Evolutionary conservation across 768 basidiomycete genomes (phyloP), one percentile per base, ranked within the genome.

Genomic region (Hypsizygus marmoreus): DNA sequence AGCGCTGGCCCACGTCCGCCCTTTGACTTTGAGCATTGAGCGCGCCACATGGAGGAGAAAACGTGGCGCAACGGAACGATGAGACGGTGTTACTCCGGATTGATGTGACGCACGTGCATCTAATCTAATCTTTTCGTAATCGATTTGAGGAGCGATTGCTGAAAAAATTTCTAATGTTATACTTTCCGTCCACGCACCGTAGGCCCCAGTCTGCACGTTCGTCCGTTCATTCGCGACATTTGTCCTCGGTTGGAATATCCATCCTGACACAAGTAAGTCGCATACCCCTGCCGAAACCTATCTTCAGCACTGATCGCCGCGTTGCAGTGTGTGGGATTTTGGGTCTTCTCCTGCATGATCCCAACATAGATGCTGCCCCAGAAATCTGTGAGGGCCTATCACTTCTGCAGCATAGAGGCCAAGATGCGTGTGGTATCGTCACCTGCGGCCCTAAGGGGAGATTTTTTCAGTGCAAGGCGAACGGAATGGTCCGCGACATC

Each of bases 401-500:
- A 17, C 74, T 99, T 30, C 75, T 99, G 4, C 97, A 99, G 65
- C 97, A 99, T 62, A 79, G 95, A 55, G 97, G 95, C 10, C 95
- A 99, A 66, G 97, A 99, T 75, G 97, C 97, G 0, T 95, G 94
- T 54, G 97, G 97, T 26, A 86, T 98, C 59, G 86, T 99, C 48
- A 99, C 97, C 25, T 95, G 97, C 65, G 97, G 94, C 3, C 82
- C 84, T 4, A 93, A 92, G 62, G 97, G 97, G 20, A 84, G 94
- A 33, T 88, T 99, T 63, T 97, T 88, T 67, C 97, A 99, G 64
- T 95, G 93, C 77, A 99, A 99, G 69, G 92, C 93, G 20, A 99
- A 98, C 61, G 97, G 97, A 33, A 98, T 99, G 97, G 95, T 99
- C 57, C 79, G 95, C 40, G 97, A 99, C 61, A 87, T 98, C 49